phyloP scores from a whole-genome alignment of 345 rosid species.

The Heritiera littoralis region DNA sequence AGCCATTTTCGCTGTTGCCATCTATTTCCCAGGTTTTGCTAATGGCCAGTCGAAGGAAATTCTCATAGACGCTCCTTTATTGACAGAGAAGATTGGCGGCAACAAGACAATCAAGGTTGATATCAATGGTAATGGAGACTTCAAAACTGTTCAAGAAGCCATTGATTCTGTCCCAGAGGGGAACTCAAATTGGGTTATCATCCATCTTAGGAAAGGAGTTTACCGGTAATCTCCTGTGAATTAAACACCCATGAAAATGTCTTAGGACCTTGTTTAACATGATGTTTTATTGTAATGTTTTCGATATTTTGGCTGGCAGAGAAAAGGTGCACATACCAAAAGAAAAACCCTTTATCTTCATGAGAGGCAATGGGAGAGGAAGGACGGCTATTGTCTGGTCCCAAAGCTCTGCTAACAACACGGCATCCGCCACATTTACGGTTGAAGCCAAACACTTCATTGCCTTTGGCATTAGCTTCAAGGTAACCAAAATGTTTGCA shows the following conservation, averaged over 20 bases:
- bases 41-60: slow-evolving; percentile 8
- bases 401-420: slow-evolving; percentile 56
- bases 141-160: slow-evolving; percentile 69
- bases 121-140: slow-evolving; percentile 72
- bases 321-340: slow-evolving; percentile 74
- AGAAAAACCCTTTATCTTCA: slow-evolving; percentile 68
- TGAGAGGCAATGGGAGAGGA: slow-evolving; percentile 94
- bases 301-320: slow-evolving; percentile 31
- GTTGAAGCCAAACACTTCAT: slow-evolving; percentile 64
- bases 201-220: slow-evolving; percentile 82
- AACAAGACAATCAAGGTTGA: slow-evolving; percentile 74
- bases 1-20: slow-evolving; percentile 17
- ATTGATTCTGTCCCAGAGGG: slow-evolving; percentile 66
- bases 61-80: slow-evolving; percentile 55
- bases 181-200: slow-evolving; percentile 67
- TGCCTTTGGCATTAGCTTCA: slow-evolving; percentile 80
- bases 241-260: too few relatives aligned
- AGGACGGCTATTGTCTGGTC: slow-evolving; percentile 59
- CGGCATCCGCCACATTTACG: slow-evolving; percentile 69
- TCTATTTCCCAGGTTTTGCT: slow-evolving; percentile 26
- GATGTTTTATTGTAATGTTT: not conserved
- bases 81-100: slow-evolving; percentile 66
- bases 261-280: not conserved
- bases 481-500: slow-evolving; percentile 29
- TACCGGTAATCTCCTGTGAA: slow-evolving; percentile 49